These are phyloP conservation scores for Clarireedia monteithiana DNA, from an alignment of 2,329 filamentous ascomycete genomes.

Conservation along the genomic window DNA sequence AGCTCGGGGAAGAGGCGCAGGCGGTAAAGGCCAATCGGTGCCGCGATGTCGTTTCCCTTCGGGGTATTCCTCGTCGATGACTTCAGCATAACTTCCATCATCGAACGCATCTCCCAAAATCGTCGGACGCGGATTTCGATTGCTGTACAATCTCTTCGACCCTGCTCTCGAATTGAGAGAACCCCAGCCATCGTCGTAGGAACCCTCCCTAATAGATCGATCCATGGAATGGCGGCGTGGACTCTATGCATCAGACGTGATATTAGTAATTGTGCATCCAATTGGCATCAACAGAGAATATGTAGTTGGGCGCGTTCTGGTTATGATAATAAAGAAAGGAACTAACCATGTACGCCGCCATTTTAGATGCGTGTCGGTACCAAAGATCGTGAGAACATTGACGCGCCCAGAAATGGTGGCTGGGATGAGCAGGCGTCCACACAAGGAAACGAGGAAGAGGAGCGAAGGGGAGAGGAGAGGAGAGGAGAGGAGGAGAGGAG, in stretches of 20 bases:
- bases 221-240: constrained; percentile 12
- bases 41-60: constrained; percentile 36
- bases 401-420: neutral
- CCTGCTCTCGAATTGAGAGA: constrained; percentile 13
- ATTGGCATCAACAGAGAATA: no score
- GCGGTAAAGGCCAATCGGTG: constrained; percentile 36
- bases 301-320: no score
- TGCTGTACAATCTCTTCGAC: constrained; percentile 29
- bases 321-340: neutral
- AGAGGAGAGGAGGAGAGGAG: neutral
- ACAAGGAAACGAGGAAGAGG: neutral
- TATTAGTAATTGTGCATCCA: neutral
- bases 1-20: constrained; percentile 7
- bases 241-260: neutral
- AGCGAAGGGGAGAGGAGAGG: neutral
- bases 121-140: constrained; percentile 21
- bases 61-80: constrained; percentile 22
- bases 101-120: constrained; percentile 25
- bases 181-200: neutral
- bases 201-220: constrained; percentile 9
- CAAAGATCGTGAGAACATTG: constrained; percentile 5
- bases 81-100: constrained; percentile 20
- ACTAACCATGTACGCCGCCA: constrained; percentile 9
- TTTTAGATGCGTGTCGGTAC: neutral
- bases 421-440: neutral